A percentile compares a stretch with the other conserved stretches of the same genome.
These are phyloP conservation scores for Xanthoconium separans DNA, from an alignment of 1,284 basidiomycete species.

Conservation along the genomic window DNA sequence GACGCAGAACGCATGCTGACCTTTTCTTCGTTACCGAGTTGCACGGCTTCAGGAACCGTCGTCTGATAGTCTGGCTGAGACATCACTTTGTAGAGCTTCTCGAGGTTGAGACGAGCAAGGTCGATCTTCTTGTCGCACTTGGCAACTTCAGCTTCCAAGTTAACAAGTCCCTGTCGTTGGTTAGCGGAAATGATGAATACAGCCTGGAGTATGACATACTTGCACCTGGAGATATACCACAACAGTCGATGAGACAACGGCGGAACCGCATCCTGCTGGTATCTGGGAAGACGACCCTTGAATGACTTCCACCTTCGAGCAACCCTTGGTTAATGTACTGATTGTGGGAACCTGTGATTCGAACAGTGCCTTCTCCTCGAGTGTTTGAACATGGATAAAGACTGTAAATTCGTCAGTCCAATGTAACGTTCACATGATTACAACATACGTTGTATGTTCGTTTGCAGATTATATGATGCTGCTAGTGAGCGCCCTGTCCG, in stretches of 20 bases:
- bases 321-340: constrained; percentile 85
- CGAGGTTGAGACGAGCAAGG: constrained; percentile 64
- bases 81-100: constrained; percentile 78
- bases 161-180: constrained; percentile 69
- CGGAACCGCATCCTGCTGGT: constrained; percentile 86
- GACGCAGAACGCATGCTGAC: constrained; percentile 41
- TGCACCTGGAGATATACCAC: constrained; percentile 82
- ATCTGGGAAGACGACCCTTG: constrained; percentile 58
- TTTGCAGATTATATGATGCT: constrained; percentile 89
- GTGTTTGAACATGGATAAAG: constrained; percentile 72
- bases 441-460: constrained; percentile 76
- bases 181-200: background rate
- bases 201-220: constrained; percentile 44
- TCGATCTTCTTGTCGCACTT: constrained; percentile 88
- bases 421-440: background rate
- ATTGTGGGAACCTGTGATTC: constrained; percentile 76
- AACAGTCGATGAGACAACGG: constrained; percentile 74
- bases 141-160: constrained; percentile 79
- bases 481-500: constrained; percentile 84
- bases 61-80: constrained; percentile 74
- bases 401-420: constrained; percentile 47
- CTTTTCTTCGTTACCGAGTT: constrained; percentile 76
- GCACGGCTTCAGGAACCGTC: constrained; percentile 78
- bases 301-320: constrained; percentile 70
- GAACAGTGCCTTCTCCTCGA: constrained; percentile 67